Percentiles rank a stretch among this genome's conserved stretches.
These are phyloP conservation scores for Aspergillus ibericus DNA, from an alignment of 2,329 filamentous ascomycete genomes.

Conservation along the genomic window DNA sequence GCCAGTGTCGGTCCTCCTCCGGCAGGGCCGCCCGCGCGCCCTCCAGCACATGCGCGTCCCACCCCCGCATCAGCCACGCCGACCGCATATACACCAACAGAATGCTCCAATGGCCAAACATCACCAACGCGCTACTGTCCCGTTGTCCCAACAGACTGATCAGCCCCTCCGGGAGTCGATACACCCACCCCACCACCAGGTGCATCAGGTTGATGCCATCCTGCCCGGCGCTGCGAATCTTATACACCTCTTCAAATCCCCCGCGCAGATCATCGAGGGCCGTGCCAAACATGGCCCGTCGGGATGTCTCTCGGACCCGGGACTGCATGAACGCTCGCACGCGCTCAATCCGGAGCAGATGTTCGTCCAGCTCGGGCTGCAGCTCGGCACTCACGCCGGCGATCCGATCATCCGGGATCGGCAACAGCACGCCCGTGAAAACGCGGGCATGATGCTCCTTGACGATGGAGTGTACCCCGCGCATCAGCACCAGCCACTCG, in stretches of 20 bases:
- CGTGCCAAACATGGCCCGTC: slow-evolving; percentile 4
- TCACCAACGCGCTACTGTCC: slow-evolving; percentile 26
- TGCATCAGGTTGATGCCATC: slow-evolving; percentile 24
- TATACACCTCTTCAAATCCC: slow-evolving; percentile 22
- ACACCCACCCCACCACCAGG: slow-evolving; percentile 32
- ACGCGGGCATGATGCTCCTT: slow-evolving; percentile 18
- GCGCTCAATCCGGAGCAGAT: slow-evolving; percentile 15
- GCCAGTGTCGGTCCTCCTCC: slow-evolving; percentile 21
- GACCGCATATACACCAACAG: slow-evolving; percentile 32
- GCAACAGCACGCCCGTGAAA: slow-evolving; percentile 27
- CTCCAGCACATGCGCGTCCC: slow-evolving; percentile 34
- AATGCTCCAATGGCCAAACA: slow-evolving; percentile 34
- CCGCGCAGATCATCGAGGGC: slow-evolving; percentile 16
- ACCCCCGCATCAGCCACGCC: slow-evolving; percentile 35
- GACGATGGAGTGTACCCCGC: slow-evolving; percentile 30
- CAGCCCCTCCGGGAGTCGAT: slow-evolving; percentile 25
- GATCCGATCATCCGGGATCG: background rate
- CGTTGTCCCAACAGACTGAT: slow-evolving; percentile 27
- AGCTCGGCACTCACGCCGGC: slow-evolving; percentile 12
- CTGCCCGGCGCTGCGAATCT: slow-evolving; percentile 7
- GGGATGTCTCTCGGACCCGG: background rate
- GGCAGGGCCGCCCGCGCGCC: slow-evolving; percentile 26
- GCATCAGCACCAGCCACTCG: slow-evolving; percentile 35
- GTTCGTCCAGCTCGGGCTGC: slow-evolving; percentile 16
- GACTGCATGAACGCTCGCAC: slow-evolving; percentile 16